Percentiles rank a stretch among this genome's conserved stretches.
Conservation (phyloP, 345 rosid species). For the Rubroshorea leprosula region DNA sequence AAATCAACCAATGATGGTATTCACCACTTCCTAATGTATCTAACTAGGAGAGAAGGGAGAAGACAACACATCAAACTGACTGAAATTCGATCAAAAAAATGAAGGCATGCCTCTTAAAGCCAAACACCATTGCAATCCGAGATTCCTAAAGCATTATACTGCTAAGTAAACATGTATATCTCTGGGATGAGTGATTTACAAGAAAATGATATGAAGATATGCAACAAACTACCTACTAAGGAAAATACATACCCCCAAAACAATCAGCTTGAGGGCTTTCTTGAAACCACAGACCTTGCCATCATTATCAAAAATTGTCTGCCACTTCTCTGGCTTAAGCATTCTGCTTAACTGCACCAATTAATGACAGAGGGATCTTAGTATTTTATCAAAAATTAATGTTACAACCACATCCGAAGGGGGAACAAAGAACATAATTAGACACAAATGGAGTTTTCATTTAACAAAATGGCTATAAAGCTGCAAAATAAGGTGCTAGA, state of each 20-base stretch:
- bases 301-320: conserved; percentile 58
- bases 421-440: too few species aligned
- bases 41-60: conserved; percentile 6
- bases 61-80: neutral
- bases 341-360: conserved; percentile 55
- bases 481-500: neutral
- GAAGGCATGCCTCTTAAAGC: neutral
- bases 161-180: neutral
- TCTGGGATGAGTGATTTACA: neutral
- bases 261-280: conserved; percentile 67
- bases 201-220: neutral
- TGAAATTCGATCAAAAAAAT: neutral
- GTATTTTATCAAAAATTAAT: neutral
- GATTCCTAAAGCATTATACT: neutral
- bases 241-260: conserved; percentile 65
- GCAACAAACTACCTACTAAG: neutral
- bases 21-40: neutral
- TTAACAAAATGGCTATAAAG: neutral
- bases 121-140: conserved; percentile 1
- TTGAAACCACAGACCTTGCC: conserved; percentile 77
- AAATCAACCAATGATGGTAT: neutral
- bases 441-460: neutral
- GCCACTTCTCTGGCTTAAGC: conserved; percentile 94
- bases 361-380: neutral
- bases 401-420: neutral